Conservation (phyloP, 23 red algal species). For the Gracilaria domingensis region DNA sequence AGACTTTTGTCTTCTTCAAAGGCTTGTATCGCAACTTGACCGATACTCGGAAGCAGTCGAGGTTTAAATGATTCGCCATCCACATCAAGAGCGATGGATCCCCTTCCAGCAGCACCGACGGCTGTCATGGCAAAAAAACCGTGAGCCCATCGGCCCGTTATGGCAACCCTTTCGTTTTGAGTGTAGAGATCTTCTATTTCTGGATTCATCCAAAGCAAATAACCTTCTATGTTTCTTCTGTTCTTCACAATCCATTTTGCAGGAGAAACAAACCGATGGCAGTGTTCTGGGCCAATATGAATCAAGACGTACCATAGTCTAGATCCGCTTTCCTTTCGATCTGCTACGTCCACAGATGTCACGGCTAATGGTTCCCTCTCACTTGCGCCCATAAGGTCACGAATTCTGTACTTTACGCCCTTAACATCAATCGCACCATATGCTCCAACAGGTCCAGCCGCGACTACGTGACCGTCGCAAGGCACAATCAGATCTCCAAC, state of each 20-base stretch:
- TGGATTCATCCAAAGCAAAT: conserved; percentile 57
- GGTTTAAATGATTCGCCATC: conserved; percentile 51
- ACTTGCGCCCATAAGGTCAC: conserved; percentile 43
- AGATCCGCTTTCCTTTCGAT: conserved; percentile 49
- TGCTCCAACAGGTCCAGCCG: conserved; percentile 54
- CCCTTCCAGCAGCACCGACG: conserved; percentile 60
- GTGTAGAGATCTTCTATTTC: conserved; percentile 29
- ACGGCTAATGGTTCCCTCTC: conserved; percentile 59
- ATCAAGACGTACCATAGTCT: conserved; percentile 57
- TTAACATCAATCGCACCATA: conserved; percentile 68
- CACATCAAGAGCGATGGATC: conserved; percentile 32
- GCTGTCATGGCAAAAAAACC: conserved; percentile 48
- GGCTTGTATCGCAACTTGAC: neutral
- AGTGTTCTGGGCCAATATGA: conserved; percentile 51
- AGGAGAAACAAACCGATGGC: conserved; percentile 58
- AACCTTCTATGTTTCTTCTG: conserved; percentile 38
- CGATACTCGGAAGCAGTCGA: neutral
- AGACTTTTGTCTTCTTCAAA: neutral
- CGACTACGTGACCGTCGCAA: conserved; percentile 53
- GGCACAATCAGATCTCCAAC: conserved; percentile 30
- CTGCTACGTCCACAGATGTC: conserved; percentile 46
- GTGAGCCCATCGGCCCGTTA: conserved; percentile 40
- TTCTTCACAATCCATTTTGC: conserved; percentile 18
- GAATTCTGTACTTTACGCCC: conserved; percentile 40
- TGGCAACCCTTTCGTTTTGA: conserved; percentile 48